Evolutionary conservation across 1,284 basidiomycete species (phyloP).

Genomic region (Sporisorium exsertum): DNA sequence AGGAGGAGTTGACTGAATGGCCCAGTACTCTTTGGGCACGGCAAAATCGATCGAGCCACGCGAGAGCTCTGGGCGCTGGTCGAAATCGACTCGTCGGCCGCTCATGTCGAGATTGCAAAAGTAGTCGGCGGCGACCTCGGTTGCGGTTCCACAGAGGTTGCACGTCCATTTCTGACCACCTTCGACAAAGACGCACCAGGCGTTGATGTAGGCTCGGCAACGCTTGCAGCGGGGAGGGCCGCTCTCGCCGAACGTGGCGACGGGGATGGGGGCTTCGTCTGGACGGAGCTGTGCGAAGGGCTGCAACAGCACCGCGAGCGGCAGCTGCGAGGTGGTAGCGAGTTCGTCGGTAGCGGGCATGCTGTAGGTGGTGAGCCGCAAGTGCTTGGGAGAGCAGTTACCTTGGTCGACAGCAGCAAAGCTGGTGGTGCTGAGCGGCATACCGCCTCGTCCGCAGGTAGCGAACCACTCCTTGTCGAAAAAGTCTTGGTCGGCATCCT

Average conservation of each 20-base stretch:
- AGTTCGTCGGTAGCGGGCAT: constrained; percentile 85
- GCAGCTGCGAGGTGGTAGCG: constrained; percentile 81
- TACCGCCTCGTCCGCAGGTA: constrained; percentile 77
- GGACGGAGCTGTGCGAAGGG: constrained; percentile 86
- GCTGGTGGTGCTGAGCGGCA: constrained; percentile 86
- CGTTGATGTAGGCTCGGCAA: constrained; percentile 93
- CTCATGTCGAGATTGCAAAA: constrained; percentile 87
- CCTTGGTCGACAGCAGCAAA: constrained; percentile 91
- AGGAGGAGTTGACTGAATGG: constrained; percentile 72
- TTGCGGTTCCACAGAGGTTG: constrained; percentile 87
- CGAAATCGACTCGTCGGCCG: constrained; percentile 83
- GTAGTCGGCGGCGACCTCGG: constrained; percentile 79
- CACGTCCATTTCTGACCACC: constrained; percentile 91
- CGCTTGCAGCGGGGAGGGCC: constrained; percentile 88
- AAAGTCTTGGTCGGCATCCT: constrained; percentile 83
- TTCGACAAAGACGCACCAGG: constrained; percentile 88
- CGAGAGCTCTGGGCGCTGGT: constrained; percentile 85
- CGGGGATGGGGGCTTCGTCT: constrained; percentile 76
- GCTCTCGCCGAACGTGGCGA: constrained; percentile 76
- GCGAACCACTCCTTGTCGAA: constrained; percentile 83
- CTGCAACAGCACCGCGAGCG: constrained; percentile 86
- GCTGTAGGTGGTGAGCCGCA: constrained; percentile 78
- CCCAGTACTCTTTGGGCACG: constrained; percentile 89
- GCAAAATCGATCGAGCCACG: constrained; percentile 92
- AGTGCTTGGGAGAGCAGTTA: constrained; percentile 78